These are phyloP conservation scores for Mariannaea elegans DNA, from an alignment of 2,329 filamentous ascomycete species.

Conservation along the genomic window DNA sequence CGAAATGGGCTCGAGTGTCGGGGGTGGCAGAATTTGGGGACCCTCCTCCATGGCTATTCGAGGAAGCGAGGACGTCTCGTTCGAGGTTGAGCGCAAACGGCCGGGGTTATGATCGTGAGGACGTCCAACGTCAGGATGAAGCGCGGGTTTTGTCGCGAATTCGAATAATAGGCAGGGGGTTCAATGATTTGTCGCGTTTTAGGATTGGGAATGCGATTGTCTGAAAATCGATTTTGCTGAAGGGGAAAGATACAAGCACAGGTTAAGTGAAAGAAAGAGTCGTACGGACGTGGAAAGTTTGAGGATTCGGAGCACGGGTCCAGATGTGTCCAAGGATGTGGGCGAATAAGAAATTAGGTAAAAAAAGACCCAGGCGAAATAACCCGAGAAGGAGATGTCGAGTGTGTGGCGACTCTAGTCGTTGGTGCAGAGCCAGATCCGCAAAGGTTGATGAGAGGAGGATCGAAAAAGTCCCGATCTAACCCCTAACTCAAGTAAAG, in stretches of 20 bases:
- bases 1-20: conserved; percentile 58
- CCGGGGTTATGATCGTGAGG: conserved; percentile 11
- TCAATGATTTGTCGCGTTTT: not conserved
- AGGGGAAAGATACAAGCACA: not conserved
- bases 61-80: conserved; percentile 5
- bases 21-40: conserved; percentile 49
- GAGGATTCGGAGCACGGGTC: conserved; percentile 12
- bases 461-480: not conserved
- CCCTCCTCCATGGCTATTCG: conserved; percentile 57
- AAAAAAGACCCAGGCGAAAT: not conserved
- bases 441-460: not conserved
- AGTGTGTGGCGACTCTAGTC: not conserved
- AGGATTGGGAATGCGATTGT: conserved; percentile 2
- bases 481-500: conserved; percentile 8
- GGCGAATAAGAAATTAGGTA: conserved; percentile 17
- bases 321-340: not conserved
- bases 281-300: conserved; percentile 15
- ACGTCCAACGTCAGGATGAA: conserved; percentile 1
- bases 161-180: not conserved
- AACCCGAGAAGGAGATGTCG: not conserved
- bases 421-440: not conserved
- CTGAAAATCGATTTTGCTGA: not conserved
- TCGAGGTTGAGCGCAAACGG: conserved; percentile 7
- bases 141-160: conserved; percentile 8
- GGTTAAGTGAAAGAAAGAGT: not conserved